Percentiles rank a stretch among this genome's conserved stretches.
Conservation (phyloP, 805 yeast genomes). For the Wickerhamomyces bisporus region DNA sequence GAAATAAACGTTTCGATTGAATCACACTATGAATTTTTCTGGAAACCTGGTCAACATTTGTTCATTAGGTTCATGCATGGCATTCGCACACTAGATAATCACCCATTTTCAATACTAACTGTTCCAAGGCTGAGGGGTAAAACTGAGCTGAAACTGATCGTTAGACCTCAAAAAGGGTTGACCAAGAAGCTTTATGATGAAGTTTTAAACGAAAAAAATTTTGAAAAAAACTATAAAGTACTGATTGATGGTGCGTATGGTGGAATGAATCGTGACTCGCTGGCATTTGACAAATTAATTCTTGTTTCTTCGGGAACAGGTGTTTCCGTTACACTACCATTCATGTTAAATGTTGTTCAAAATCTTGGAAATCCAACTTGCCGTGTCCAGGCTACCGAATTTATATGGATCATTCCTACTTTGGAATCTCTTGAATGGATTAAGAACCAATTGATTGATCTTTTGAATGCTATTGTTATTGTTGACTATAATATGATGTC, state of each 20-base stretch:
- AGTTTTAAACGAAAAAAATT: conserved; percentile 10
- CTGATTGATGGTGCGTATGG: conserved; percentile 57
- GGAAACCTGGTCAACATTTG: conserved; percentile 55
- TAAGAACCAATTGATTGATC: conserved; percentile 27
- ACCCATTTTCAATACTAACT: conserved; percentile 50
- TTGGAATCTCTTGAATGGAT: conserved; percentile 36
- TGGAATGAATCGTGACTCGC: conserved; percentile 40
- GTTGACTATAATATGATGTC: not conserved
- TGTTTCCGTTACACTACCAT: conserved; percentile 45
- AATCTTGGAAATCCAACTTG: conserved; percentile 8
- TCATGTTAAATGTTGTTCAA: conserved; percentile 24
- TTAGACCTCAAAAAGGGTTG: conserved; percentile 43
- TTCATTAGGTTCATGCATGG: conserved; percentile 42
- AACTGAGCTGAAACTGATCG: conserved; percentile 36
- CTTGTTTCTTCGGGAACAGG: conserved; percentile 48
- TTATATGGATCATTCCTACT: conserved; percentile 41
- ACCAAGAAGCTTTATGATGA: conserved; percentile 31
- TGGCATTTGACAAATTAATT: conserved; percentile 39
- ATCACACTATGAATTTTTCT: conserved; percentile 28
- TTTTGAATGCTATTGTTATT: not conserved
- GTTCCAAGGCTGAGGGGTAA: conserved; percentile 14
- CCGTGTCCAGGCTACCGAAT: conserved; percentile 27
- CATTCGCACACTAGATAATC: conserved; percentile 41
- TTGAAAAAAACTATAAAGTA: conserved; percentile 25
- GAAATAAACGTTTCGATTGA: conserved; percentile 28